Evolutionary conservation across 2,329 filamentous ascomycete species (phyloP).

Genomic region (Fusarium caatingaense): DNA sequence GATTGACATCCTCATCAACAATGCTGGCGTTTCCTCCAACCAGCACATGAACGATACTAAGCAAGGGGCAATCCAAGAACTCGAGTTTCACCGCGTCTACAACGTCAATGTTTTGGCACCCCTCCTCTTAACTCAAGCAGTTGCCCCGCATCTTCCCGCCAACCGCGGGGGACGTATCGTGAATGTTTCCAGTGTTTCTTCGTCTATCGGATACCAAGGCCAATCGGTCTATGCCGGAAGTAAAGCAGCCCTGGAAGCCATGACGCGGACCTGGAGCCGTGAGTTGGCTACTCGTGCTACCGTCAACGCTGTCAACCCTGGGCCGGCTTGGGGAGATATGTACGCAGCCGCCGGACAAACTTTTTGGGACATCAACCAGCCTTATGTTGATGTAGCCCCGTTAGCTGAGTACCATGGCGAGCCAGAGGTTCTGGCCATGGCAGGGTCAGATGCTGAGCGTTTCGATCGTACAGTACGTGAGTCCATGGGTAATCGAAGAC

Average conservation of each 20-base stretch:
- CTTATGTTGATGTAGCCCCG: slow-evolving; percentile 53
- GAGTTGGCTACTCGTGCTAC: slow-evolving; percentile 65
- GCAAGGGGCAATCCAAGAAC: slow-evolving; percentile 63
- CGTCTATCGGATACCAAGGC: slow-evolving; percentile 64
- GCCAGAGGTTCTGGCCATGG: slow-evolving; percentile 46
- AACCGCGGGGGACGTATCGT: slow-evolving; percentile 72
- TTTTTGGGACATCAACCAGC: slow-evolving; percentile 55
- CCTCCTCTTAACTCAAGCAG: slow-evolving; percentile 80
- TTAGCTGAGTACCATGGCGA: slow-evolving; percentile 51
- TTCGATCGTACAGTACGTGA: slow-evolving; percentile 51
- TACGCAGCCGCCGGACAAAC: slow-evolving; percentile 54
- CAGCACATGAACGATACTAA: slow-evolving; percentile 67
- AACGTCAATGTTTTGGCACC: slow-evolving; percentile 86
- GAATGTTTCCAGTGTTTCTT: slow-evolving; percentile 66
- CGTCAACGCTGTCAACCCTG: slow-evolving; percentile 69
- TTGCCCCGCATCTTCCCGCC: slow-evolving; percentile 74
- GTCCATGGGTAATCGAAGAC: slow-evolving; percentile 50
- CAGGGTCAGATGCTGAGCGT: slow-evolving; percentile 47
- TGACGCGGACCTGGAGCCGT: slow-evolving; percentile 69
- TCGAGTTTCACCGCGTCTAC: slow-evolving; percentile 78
- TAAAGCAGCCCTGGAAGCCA: slow-evolving; percentile 69
- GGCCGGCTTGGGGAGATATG: slow-evolving; percentile 66
- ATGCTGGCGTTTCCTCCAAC: slow-evolving; percentile 79
- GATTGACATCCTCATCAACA: slow-evolving; percentile 89
- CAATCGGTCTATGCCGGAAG: slow-evolving; percentile 68